phyloP scores from a whole-genome alignment of 129 eudicot genomes.

The Apium graveolens region DNA sequence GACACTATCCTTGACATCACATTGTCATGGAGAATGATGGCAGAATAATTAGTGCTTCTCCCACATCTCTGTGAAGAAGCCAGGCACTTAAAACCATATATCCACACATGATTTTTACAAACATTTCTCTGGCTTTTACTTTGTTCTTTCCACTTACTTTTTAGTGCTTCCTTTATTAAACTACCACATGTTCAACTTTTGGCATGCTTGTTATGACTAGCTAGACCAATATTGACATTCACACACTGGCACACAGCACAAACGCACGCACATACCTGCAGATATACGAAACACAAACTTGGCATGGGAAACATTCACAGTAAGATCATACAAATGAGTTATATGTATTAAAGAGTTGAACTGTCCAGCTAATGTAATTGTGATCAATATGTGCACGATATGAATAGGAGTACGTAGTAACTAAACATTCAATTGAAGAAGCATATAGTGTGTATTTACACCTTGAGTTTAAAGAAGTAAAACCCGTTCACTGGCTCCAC shows the following conservation, averaged over 20 bases:
- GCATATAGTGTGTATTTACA: neutral
- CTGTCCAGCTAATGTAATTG: neutral
- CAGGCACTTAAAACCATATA: neutral
- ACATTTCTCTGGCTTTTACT: neutral
- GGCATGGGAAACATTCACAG: neutral
- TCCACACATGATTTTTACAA: neutral
- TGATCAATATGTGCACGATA: neutral
- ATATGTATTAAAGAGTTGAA: neutral
- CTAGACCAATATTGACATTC: neutral
- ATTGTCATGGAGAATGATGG: neutral
- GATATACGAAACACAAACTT: neutral
- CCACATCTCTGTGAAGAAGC: no score
- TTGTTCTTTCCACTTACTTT: neutral
- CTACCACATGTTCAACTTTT: conserved; percentile 1
- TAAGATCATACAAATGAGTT: neutral
- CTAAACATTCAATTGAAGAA: no score
- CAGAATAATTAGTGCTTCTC: neutral
- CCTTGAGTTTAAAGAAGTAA: conserved; percentile 11
- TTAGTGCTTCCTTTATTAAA: neutral
- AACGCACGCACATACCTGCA: neutral
- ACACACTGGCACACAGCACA: no score
- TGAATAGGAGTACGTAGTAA: neutral
- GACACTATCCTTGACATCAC: neutral
- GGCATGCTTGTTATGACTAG: neutral
- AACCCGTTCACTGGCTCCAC: neutral